These are phyloP conservation scores for Tuber microsphaerosporum DNA, from an alignment of 495 filamentous ascomycete species.

Conservation along the genomic window DNA sequence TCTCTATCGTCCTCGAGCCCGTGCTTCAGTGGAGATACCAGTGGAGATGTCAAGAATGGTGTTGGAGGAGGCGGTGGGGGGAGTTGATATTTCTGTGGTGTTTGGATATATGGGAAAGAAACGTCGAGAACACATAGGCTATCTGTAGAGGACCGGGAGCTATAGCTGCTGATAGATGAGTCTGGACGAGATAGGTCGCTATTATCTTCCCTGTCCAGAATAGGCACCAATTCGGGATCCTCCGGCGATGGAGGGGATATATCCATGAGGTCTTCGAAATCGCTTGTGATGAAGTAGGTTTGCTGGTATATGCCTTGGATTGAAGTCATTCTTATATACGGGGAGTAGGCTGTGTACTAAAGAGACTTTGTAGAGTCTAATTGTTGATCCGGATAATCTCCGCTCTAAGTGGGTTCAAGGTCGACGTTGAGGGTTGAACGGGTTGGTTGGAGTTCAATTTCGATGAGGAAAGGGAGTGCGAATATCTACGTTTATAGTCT, in stretches of 20 bases:
- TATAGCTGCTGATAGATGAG: conserved; percentile 32
- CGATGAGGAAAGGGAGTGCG: conserved; percentile 1
- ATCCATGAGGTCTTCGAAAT: conserved; percentile 20
- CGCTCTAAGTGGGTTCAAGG: neutral
- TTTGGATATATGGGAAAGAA: conserved; percentile 13
- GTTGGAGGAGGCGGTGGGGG: conserved; percentile 35
- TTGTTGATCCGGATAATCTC: conserved; percentile 9
- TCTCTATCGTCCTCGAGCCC: conserved; percentile 10
- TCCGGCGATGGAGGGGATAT: conserved; percentile 17
- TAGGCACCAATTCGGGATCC: conserved; percentile 30
- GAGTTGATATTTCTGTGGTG: conserved; percentile 17
- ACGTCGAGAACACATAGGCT: conserved; percentile 17
- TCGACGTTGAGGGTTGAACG: neutral
- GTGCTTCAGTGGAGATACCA: conserved; percentile 10
- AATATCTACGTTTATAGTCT: neutral
- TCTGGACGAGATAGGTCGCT: conserved; percentile 32
- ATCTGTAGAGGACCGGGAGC: conserved; percentile 21
- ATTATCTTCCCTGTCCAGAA: conserved; percentile 29
- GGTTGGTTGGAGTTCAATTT: neutral
- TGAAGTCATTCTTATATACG: conserved; percentile 17
- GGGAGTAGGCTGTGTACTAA: conserved; percentile 2
- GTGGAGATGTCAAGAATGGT: conserved; percentile 25
- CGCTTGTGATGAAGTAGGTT: conserved; percentile 18
- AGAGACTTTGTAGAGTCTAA: conserved; percentile 7
- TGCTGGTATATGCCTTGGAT: conserved; percentile 15